These are phyloP conservation scores for Evansstolkia leycettana DNA, from an alignment of 495 filamentous ascomycete genomes.

Conservation along the genomic window DNA sequence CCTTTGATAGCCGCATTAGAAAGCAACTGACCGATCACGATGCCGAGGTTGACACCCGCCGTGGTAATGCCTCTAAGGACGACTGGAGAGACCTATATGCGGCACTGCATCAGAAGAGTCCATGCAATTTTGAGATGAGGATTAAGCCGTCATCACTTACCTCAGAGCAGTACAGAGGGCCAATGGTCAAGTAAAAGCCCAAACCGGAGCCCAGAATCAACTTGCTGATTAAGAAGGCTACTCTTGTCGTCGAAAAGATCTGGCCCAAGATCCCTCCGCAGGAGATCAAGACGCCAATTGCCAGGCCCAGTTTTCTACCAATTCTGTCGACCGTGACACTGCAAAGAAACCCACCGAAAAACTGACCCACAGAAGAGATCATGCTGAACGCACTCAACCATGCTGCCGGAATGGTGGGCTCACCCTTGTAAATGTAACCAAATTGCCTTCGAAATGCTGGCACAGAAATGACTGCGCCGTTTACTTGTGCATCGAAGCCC, in stretches of 20 bases:
- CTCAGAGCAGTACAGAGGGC: conserved; percentile 22
- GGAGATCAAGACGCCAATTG: conserved; percentile 10
- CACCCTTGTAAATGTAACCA: conserved; percentile 18
- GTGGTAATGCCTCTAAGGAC: conserved; percentile 25
- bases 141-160: too few relatives aligned
- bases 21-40: conserved; percentile 23
- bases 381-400: conserved; percentile 27
- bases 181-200: conserved; percentile 23
- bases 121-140: too few relatives aligned
- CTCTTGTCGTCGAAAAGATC: conserved; percentile 11
- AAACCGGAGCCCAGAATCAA: conserved; percentile 19
- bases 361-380: conserved; percentile 14
- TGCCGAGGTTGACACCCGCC: conserved; percentile 24
- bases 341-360: conserved; percentile 22
- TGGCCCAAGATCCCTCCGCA: conserved; percentile 20
- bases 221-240: conserved; percentile 19
- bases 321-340: conserved; percentile 15
- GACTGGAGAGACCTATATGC: conserved; percentile 15
- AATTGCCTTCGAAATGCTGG: conserved; percentile 22
- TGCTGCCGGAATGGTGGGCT: conserved; percentile 16
- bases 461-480: conserved; percentile 20
- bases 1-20: conserved; percentile 24
- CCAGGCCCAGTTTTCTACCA: conserved; percentile 13
- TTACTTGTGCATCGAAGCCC: conserved; percentile 31
- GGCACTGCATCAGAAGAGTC: too few relatives aligned